Evolutionary conservation across 305 asterid genomes (phyloP), one percentile per base, ranked within the genome.

Genomic region (Plantago lanceolata): DNA sequence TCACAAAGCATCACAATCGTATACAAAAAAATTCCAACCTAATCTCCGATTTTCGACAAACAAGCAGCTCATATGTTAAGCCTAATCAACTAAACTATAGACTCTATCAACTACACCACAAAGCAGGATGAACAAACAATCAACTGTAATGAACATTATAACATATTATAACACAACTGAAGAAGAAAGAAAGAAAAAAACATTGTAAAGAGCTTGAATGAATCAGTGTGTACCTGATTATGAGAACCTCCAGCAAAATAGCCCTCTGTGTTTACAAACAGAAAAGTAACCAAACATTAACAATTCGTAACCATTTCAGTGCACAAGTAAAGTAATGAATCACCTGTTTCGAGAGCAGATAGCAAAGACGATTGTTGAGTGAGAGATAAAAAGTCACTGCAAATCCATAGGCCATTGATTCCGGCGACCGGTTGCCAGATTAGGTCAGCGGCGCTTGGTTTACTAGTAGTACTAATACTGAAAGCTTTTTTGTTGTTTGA

Each of bases 361-460:
- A 92, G 78, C 81, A 87, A 61, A 13, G 80, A 76, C 18, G 78
- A 76, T 70, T 92, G 97, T 68, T 82, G 83, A 59, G 78, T 81
- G 28, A 76, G 71, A 31, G 88, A 78, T 21, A 92, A 64, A 64
- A 92, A 84, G 57, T 79, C 77, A 64, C 81, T 81, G 80, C 91
- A 84, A 52, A 92, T 67, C 85, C 81, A 87, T 19, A 92, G 84
- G 64, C 97, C 98, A 59, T 76, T 73, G 76, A 92, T 82, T 82
- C 73, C 87, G 17, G 67, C 43, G 48, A 85, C 73, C 44, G 72
- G 78, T 71, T 89, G 85, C 98, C 98, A 92, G 50, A 17, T 64
- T 56, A 71, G 75, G 55, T 48, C 65, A 62, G 54, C 86, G 19
- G 77, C 72, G 0, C 77, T 53, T 12, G 82, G 64, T 14, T 12